Evolutionary conservation across 2,329 filamentous ascomycete species (phyloP).

Genomic region (Endoconidiophora laricicola): DNA sequence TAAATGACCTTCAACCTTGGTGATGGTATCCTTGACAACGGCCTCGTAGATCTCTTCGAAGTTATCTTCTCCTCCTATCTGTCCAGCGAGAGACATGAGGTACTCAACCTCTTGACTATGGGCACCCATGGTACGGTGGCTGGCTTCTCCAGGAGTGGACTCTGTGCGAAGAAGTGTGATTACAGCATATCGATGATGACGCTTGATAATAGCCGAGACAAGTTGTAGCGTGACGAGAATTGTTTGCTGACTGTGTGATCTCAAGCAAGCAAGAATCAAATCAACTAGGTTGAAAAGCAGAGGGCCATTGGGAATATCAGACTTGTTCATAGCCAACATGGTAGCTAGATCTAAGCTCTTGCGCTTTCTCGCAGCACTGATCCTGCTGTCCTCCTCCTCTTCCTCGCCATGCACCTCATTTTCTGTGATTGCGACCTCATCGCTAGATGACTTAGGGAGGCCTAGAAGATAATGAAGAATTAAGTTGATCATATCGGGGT

Average conservation of each 20-base stretch:
- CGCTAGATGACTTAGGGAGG: slow-evolving; percentile 38
- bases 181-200: slow-evolving; percentile 76
- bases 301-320: slow-evolving; percentile 43
- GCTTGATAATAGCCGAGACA: slow-evolving; percentile 67
- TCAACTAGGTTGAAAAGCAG: slow-evolving; percentile 87
- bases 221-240: slow-evolving; percentile 79
- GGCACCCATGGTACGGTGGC: slow-evolving; percentile 53
- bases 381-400: slow-evolving; percentile 24
- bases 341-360: slow-evolving; percentile 80
- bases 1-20: slow-evolving; percentile 52
- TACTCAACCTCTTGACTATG: slow-evolving; percentile 60
- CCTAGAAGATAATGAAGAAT: slow-evolving; percentile 86
- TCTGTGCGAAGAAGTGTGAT: slow-evolving; percentile 57
- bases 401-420: neutral
- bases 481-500: slow-evolving; percentile 85
- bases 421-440: slow-evolving; percentile 14
- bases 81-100: slow-evolving; percentile 50
- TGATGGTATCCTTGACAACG: slow-evolving; percentile 54
- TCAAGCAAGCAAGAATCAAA: slow-evolving; percentile 68
- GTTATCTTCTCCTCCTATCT: slow-evolving; percentile 50
- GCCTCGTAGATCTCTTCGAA: slow-evolving; percentile 58
- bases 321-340: slow-evolving; percentile 55
- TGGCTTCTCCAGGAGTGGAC: slow-evolving; percentile 30
- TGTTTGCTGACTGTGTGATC: slow-evolving; percentile 74
- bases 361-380: slow-evolving; percentile 58